phyloP scores from a whole-genome alignment of 75 land plant species.

The Isoetes taiwanensis region DNA sequence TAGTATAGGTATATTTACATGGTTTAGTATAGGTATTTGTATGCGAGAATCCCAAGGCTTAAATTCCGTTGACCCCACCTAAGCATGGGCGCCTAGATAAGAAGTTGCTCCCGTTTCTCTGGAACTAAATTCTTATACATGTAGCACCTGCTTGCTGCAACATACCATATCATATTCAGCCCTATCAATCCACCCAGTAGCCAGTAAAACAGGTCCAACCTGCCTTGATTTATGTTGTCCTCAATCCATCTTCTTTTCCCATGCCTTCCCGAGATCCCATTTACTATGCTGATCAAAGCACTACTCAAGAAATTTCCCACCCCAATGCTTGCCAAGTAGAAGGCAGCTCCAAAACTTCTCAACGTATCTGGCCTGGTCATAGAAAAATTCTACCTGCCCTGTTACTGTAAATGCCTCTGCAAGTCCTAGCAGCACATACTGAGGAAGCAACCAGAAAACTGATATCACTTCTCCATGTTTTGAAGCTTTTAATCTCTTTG shows the following conservation, averaged over 20 bases:
- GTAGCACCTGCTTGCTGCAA: too few species aligned
- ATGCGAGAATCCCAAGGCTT: too few species aligned
- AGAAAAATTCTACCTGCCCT: slow-evolving; percentile 2
- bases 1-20: too few species aligned
- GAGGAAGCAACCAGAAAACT: slow-evolving; percentile 2
- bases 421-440: background rate
- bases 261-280: slow-evolving; percentile 25
- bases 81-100: too few species aligned
- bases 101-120: too few species aligned
- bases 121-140: too few species aligned
- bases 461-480: too few species aligned
- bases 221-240: slow-evolving; percentile 11
- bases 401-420: background rate
- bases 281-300: slow-evolving; percentile 32
- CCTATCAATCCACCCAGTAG: slow-evolving; percentile 8
- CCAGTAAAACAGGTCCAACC: slow-evolving; percentile 16
- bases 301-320: slow-evolving; percentile 41
- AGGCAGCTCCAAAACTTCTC: slow-evolving; percentile 43
- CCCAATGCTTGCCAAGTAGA: slow-evolving; percentile 28
- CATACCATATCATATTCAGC: too few species aligned
- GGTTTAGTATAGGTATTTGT: too few species aligned
- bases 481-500: slow-evolving; percentile 1
- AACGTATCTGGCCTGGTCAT: slow-evolving; percentile 40
- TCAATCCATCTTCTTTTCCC: too few species aligned
- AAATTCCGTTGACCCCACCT: too few species aligned